These are phyloP conservation scores for Eleusine coracana DNA, from an alignment of 176 grass and related monocot genomes.

Conservation along the genomic window DNA sequence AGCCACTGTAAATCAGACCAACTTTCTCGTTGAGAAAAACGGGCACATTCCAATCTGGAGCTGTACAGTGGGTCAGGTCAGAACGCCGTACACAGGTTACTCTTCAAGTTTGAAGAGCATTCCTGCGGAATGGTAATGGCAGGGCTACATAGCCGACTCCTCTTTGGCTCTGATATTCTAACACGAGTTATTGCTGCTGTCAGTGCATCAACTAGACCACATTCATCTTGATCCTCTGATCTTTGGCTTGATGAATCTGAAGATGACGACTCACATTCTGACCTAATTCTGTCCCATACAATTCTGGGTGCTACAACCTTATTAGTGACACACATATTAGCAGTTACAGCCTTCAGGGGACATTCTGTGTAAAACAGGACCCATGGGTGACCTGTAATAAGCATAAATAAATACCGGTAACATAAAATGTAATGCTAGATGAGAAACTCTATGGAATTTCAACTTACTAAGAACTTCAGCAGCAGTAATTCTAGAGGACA, in stretches of 20 bases:
- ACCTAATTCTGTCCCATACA: constrained; percentile 43
- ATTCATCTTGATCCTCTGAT: constrained; percentile 61
- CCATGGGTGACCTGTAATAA: constrained; percentile 89
- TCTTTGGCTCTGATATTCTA: constrained; percentile 72
- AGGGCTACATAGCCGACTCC: constrained; percentile 61
- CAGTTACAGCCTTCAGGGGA: constrained; percentile 49
- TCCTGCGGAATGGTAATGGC: constrained; percentile 56
- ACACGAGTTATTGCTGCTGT: constrained; percentile 69
- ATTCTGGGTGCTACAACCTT: constrained; percentile 45
- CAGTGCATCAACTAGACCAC: constrained; percentile 69
- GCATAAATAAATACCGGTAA: constrained; percentile 8
- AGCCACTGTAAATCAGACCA: constrained; percentile 21
- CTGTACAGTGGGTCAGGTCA: constrained; percentile 46
- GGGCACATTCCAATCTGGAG: constrained; percentile 32
- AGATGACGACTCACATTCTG: constrained; percentile 43
- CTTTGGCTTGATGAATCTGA: constrained; percentile 49
- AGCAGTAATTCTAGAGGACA: constrained; percentile 62
- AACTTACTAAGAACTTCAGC: constrained; percentile 77
- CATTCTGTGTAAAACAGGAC: constrained; percentile 69
- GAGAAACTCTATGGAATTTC: background rate
- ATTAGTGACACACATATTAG: constrained; percentile 50
- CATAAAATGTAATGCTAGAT: background rate
- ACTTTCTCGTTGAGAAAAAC: constrained; percentile 15
- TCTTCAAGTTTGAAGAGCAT: constrained; percentile 70
- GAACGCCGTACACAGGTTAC: constrained; percentile 76